A percentile compares a stretch with the other conserved stretches of the same genome.
These are phyloP conservation scores for Curvularia sp. DNA, from an alignment of 2,329 filamentous ascomycete genomes.

Conservation along the genomic window DNA sequence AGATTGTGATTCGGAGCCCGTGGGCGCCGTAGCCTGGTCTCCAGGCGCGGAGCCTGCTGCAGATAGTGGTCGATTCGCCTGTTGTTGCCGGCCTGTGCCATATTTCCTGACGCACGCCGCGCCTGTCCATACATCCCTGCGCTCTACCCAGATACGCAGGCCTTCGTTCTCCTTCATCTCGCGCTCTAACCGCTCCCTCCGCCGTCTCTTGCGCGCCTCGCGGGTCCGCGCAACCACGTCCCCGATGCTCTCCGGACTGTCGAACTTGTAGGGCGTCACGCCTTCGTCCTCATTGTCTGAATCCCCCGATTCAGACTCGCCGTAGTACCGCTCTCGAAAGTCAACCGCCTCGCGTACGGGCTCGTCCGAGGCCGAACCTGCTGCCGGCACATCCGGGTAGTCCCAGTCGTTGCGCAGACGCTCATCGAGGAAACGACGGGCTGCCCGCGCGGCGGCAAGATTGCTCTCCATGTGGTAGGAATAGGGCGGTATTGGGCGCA, in stretches of 20 bases:
- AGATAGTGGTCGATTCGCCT: slow-evolving; percentile 4
- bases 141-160: slow-evolving; percentile 76
- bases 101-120: slow-evolving; percentile 61
- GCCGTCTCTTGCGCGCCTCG: slow-evolving; percentile 47
- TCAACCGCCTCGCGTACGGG: slow-evolving; percentile 42
- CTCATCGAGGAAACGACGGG: slow-evolving; percentile 52
- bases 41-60: slow-evolving; percentile 19
- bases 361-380: slow-evolving; percentile 46
- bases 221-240: slow-evolving; percentile 43
- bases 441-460: slow-evolving; percentile 52
- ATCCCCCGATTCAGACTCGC: slow-evolving; percentile 39
- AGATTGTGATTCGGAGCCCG: slow-evolving; percentile 16
- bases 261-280: slow-evolving; percentile 51
- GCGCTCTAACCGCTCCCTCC: slow-evolving; percentile 46
- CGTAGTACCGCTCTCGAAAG: slow-evolving; percentile 56
- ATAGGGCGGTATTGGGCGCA: not conserved
- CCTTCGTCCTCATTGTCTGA: slow-evolving; percentile 36
- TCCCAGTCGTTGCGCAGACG: slow-evolving; percentile 56
- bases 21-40: slow-evolving; percentile 15
- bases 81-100: slow-evolving; percentile 19
- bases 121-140: slow-evolving; percentile 85
- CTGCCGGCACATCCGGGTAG: slow-evolving; percentile 46
- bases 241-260: slow-evolving; percentile 55
- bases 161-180: slow-evolving; percentile 77
- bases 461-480: slow-evolving; percentile 47